Evolutionary conservation across 2,329 filamentous ascomycete genomes (phyloP), one percentile per base, ranked within the genome.

Genomic region (Thelonectria discophora): DNA sequence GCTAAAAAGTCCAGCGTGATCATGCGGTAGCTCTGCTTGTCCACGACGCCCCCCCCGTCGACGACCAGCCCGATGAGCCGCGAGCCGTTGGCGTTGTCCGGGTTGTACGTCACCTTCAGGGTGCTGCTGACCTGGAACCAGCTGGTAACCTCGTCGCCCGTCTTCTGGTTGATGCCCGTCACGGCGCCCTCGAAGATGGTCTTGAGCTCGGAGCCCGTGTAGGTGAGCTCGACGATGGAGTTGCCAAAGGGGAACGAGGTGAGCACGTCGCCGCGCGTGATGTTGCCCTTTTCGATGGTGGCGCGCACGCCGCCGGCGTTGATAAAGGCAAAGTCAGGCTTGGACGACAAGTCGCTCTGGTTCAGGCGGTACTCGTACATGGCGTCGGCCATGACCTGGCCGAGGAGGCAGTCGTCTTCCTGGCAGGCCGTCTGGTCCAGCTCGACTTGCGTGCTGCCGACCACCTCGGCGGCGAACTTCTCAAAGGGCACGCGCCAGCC

Each of bases 161-260:
- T 88, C 68, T 79, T 80, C 65, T 86, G 79, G 75, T 84, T 89
- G 43, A 85, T 74, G 21, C 76, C 76, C 5, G 82, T 81, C 3
- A 89, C 80, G 59, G 84, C 80, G 5, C 87, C 88, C 70, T 90
- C 86, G 32, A 90, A 78, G 5, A 85, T 78, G 43, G 81, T 77
- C 81, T 84, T 86, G 5, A 90, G 71, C 45, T 84, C 79, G 9
- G 81, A 76, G 17, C 88, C 88, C 0, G 77, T 77, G 63, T 85
- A 79, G 0, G 72, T 76, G 15, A 89, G 74, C 68, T 89, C 85
- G 9, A 88, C 86, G 18, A 90, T 79, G 46, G 86, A 79, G 74
- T 90, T 90, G 56, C 85, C 84, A 65, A 90, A 90, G 40, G 88
- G 88, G 75, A 90, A 90, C 0, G 86, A 81, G 0, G 86, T 89